Conservation (phyloP, 2,329 filamentous ascomycete species). For the Sarocladium kiliense region DNA sequence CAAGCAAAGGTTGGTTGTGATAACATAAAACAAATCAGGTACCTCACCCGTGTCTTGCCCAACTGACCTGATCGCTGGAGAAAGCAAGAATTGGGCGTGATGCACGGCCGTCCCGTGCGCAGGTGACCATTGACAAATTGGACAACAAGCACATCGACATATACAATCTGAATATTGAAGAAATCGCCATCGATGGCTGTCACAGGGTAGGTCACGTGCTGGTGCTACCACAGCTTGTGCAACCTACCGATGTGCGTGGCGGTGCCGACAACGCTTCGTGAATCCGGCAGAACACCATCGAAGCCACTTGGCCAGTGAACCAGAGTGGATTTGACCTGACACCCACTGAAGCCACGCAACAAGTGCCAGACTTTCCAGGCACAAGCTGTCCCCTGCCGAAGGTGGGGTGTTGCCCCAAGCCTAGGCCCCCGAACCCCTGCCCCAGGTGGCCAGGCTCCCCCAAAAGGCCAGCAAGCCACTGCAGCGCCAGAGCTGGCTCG, state of each 20-base stretch:
- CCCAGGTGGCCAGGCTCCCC: not conserved
- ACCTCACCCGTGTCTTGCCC: too few species aligned
- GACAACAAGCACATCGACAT: too few species aligned
- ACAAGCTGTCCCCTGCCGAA: not conserved
- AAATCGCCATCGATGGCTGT: too few species aligned
- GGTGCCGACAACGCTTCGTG: not conserved
- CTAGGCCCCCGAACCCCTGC: not conserved
- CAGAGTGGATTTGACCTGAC: not conserved
- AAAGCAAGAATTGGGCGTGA: too few species aligned
- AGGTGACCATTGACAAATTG: too few species aligned
- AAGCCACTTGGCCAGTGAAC: not conserved
- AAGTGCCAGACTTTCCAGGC: too few species aligned
- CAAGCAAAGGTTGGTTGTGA: not conserved
- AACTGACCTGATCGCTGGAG: too few species aligned
- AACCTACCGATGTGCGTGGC: not conserved
- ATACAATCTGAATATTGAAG: too few species aligned
- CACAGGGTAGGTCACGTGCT: too few species aligned
- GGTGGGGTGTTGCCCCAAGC: not conserved
- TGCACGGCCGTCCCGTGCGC: too few species aligned
- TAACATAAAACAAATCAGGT: not conserved
- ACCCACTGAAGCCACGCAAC: too few species aligned
- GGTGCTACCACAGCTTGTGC: not conserved
- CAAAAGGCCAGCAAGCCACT: constrained; percentile 8
- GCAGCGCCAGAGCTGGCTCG: not conserved
- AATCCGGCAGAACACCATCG: constrained; percentile 3